These are phyloP conservation scores for Pseudogymnoascus sp. DNA, from an alignment of 2,329 filamentous ascomycete species.

Conservation along the genomic window DNA sequence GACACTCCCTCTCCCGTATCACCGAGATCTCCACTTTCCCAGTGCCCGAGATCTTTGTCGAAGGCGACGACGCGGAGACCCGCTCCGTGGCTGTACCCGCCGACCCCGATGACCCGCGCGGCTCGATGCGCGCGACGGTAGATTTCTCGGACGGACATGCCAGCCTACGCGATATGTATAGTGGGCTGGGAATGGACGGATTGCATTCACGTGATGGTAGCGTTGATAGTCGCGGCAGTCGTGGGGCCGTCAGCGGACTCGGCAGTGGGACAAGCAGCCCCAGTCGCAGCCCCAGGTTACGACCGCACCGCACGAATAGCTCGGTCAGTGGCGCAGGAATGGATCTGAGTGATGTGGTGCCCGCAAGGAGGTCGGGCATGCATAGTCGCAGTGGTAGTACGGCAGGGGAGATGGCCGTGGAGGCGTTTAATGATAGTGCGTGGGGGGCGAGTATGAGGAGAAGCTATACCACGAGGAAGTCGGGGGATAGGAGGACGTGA, in stretches of 20 bases:
- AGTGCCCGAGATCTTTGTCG: constrained; percentile 84
- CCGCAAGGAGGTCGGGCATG: constrained; percentile 18
- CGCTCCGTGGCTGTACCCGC: constrained; percentile 20
- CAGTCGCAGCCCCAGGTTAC: constrained; percentile 1
- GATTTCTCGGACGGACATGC: constrained; percentile 16
- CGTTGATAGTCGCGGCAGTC: neutral
- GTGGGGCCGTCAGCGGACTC: neutral
- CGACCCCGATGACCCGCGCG: constrained; percentile 14
- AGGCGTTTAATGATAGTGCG: constrained; percentile 78
- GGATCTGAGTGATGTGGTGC: neutral
- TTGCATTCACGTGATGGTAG: neutral
- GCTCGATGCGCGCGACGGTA: constrained; percentile 20
- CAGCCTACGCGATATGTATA: constrained; percentile 9
- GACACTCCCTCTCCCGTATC: constrained; percentile 68
- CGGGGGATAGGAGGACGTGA: constrained; percentile 18
- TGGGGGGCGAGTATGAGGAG: constrained; percentile 91
- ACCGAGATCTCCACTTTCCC: constrained; percentile 69
- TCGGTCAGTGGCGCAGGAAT: neutral
- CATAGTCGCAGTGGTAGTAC: constrained; percentile 58
- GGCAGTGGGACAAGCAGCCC: neutral
- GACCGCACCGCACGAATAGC: constrained; percentile 7
- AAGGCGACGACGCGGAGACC: constrained; percentile 56
- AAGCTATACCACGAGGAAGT: constrained; percentile 65
- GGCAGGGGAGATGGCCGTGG: constrained; percentile 69
- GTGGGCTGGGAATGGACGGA: neutral